A percentile compares a stretch with the other conserved stretches of the same genome.
phyloP scores from a whole-genome alignment of 176 grass and related monocot genomes.

The Paspalum notatum region DNA sequence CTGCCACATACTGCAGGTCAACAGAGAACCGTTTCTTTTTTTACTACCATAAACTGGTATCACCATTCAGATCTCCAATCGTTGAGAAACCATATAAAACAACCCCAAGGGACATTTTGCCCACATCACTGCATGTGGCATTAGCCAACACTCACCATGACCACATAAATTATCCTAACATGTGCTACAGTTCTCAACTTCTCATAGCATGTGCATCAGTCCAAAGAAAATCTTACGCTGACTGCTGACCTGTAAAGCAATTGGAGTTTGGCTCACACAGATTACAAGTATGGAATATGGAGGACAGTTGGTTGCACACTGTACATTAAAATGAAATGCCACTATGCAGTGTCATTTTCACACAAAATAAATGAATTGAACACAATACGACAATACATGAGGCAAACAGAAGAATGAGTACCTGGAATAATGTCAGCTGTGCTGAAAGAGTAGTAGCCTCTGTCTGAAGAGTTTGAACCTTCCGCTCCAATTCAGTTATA shows the following conservation, averaged over 20 bases:
- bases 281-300: background rate
- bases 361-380: slow-evolving; percentile 6
- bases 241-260: slow-evolving; percentile 15
- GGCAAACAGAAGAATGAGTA: slow-evolving; percentile 36
- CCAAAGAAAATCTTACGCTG: slow-evolving; percentile 24
- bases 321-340: slow-evolving; percentile 7
- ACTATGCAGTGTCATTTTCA: slow-evolving; percentile 27
- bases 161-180: slow-evolving; percentile 23
- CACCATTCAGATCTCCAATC: slow-evolving; percentile 37
- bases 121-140: slow-evolving; percentile 2
- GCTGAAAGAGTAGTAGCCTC: slow-evolving; percentile 85
- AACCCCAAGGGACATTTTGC: background rate
- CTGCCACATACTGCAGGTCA: background rate
- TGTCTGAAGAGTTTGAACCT: slow-evolving; percentile 86
- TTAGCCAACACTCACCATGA: slow-evolving; percentile 24
- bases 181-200: slow-evolving; percentile 22
- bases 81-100: slow-evolving; percentile 32
- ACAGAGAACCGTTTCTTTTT: background rate
- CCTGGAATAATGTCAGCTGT: slow-evolving; percentile 80
- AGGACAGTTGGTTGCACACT: background rate
- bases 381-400: slow-evolving; percentile 29
- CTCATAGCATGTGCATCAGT: slow-evolving; percentile 27
- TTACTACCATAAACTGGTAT: background rate
- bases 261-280: slow-evolving; percentile 20
- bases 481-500: slow-evolving; percentile 84